Evolutionary conservation across 2,329 filamentous ascomycete species (phyloP), one percentile per base, ranked within the genome.

Genomic region (Colletotrichum agaves): DNA sequence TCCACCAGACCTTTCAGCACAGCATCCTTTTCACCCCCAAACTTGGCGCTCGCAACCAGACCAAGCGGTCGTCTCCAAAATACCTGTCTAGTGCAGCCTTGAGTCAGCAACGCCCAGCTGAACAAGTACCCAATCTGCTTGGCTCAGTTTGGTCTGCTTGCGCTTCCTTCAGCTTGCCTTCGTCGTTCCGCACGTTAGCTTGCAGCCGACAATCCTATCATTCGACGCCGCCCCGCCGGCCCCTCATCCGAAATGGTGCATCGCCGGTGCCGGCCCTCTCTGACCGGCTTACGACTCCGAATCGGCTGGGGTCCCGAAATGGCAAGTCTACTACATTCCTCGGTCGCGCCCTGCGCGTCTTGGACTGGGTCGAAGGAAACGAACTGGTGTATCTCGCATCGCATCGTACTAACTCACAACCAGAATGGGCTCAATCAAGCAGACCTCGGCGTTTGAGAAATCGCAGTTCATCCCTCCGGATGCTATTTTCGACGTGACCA

Each of bases 401-500:
- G 3, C 7, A 44, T 13, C 17, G 35, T 1, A 15, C 37, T 17
- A 17, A 50, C 3, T 6, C 2, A 47, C n/a, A 21, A 6, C 8
- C 23, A 58, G 3, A 17, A 69, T 69, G 67, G 53, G 53, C 35
- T 49, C 67, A n/a, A 33, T 39, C 23, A 64, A 67, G 21, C 63
- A 58, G 33, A 49, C 46, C 1, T 69, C 63, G 19, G 59, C 63
- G 4, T 77, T 77, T 27, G 68, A 65, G 2, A 53, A 69, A 10
- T 73, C 72, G 19, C 62, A 73, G 19, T 73, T 72, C 52, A 72
- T 78, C 33, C 71, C 74, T 4, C 73, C 75, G 0, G 78, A 79
- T 61, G 67, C 72, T 37, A 77, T 78, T 17, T 80, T 80, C 44
- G 77, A 77, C 17, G 72, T 80, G 1, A 79, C 75, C 1, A 75